Evolutionary conservation across 2,329 filamentous ascomycete genomes (phyloP), one percentile per base, ranked within the genome.

Genomic region (Cordyceps fumosorosea): DNA sequence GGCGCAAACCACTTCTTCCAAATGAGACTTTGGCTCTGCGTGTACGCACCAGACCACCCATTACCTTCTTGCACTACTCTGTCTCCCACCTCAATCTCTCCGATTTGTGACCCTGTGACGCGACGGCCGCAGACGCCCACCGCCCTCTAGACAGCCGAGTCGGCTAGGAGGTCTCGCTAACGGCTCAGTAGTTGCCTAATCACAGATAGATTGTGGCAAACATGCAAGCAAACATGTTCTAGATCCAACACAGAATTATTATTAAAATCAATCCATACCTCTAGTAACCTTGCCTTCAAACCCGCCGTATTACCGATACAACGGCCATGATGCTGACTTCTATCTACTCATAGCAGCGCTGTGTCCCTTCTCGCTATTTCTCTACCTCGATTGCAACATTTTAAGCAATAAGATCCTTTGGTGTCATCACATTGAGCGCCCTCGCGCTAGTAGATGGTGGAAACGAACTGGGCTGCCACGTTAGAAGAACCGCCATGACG

Each of bases 21-120:
- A 62, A 58, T 58, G 60, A 62, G 60, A 60, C 47, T 68, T 67
- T 63, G 67, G 65, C 65, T 62, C 64, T 67, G 65, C 32, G 66
- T 71, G 68, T 69, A 67, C 66, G 66, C 65, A 70, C 66, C 66
- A 58, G 63, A 63, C 64, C 65, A 57, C 56, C 6, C n/a, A 58
- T 62, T 62, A 26, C 24, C 26, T 24, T 45, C 22, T 42, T 44
- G 14, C 10, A 14, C 22, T 29, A 10, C 53, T 10, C 10, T 12
- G 3, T 50, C n/a, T 16, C 18, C 11, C 20, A 22, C 20, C 6
- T 50, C 6, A 26, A 40, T 14, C 10, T n/a, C 20, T 16, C 37
- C 5, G 11, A 45, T 10, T 32, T 16, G 10, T 45, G 24, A 22
- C 44, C 34, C 29, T 37, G 55, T 56, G 44, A 37, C 29, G 10